Conservation (phyloP, 2,329 filamentous ascomycete species). For the Allantophomopsis cytisporea region DNA sequence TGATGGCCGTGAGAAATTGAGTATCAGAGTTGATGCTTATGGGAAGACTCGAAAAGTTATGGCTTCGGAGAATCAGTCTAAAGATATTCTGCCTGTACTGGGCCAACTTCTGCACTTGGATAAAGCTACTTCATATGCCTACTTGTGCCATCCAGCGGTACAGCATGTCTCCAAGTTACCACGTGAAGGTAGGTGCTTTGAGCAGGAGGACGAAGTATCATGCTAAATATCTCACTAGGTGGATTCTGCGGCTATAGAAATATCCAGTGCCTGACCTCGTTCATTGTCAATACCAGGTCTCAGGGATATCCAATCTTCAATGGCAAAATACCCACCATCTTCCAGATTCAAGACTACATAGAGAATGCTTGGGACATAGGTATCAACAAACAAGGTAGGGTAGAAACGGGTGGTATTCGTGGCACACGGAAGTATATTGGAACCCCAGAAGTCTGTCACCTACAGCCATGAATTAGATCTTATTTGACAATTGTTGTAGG, state of each 20-base stretch:
- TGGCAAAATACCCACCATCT: slow-evolving; percentile 55
- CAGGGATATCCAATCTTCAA: slow-evolving; percentile 47
- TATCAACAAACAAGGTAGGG: slow-evolving; percentile 59
- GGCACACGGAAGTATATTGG: slow-evolving; percentile 94
- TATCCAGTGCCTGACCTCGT: slow-evolving; percentile 82
- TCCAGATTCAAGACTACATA: slow-evolving; percentile 75
- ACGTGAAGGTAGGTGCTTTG: slow-evolving; percentile 44
- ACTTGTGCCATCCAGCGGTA: slow-evolving; percentile 64
- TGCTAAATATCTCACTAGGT: slow-evolving; percentile 28
- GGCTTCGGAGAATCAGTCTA: slow-evolving; percentile 29
- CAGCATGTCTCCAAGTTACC: slow-evolving; percentile 71
- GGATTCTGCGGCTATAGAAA: slow-evolving; percentile 94
- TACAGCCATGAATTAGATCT: neutral
- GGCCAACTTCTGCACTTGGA: slow-evolving; percentile 52
- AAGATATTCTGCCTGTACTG: slow-evolving; percentile 47
- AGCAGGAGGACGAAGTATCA: neutral
- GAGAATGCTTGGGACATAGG: slow-evolving; percentile 80
- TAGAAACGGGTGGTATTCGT: slow-evolving; percentile 75
- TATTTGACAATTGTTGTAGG: slow-evolving; percentile 28
- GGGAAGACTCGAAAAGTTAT: slow-evolving; percentile 26
- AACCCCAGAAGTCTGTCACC: slow-evolving; percentile 58
- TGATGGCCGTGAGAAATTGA: slow-evolving; percentile 38
- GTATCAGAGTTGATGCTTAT: slow-evolving; percentile 31
- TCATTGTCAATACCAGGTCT: slow-evolving; percentile 47
- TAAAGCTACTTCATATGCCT: slow-evolving; percentile 51